Evolutionary conservation across 257 asterid species (phyloP).

Genomic region (Rehmannia glutinosa): DNA sequence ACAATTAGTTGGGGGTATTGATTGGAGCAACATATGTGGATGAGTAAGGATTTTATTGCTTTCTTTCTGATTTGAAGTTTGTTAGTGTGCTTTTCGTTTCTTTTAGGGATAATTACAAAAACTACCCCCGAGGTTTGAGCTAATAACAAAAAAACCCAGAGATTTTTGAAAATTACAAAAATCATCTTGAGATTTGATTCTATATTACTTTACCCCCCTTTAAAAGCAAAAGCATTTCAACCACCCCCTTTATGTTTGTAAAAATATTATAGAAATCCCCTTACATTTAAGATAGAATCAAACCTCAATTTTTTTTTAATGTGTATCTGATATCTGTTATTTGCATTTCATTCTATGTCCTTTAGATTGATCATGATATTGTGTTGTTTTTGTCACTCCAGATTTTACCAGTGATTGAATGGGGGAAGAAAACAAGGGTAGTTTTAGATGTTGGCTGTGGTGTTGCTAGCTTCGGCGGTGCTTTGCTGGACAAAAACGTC

Average conservation of each 20-base stretch:
- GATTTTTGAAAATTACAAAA: too few species aligned
- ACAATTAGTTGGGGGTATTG: neutral
- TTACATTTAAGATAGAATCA: too few species aligned
- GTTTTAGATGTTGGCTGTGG: slow-evolving; percentile 85
- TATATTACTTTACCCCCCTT: too few species aligned
- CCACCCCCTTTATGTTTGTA: too few species aligned
- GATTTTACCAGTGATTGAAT: slow-evolving; percentile 48
- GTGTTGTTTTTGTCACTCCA: slow-evolving; percentile 9
- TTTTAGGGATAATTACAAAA: neutral
- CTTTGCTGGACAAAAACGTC: slow-evolving; percentile 56
- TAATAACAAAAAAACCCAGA: too few species aligned
- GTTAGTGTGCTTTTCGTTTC: neutral
- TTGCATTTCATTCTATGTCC: neutral
- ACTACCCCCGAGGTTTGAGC: too few species aligned
- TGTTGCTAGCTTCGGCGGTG: slow-evolving; percentile 86
- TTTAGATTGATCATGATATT: neutral
- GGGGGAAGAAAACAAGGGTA: slow-evolving; percentile 74
- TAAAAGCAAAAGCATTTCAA: too few species aligned
- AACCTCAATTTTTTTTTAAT: too few species aligned
- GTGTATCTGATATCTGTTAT: too few species aligned
- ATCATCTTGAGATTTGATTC: too few species aligned
- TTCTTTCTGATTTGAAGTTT: neutral
- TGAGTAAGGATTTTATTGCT: neutral
- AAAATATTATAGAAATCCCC: too few species aligned
- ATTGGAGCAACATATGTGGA: neutral